Evolutionary conservation across 2,329 filamentous ascomycete species (phyloP).

Genomic region (Alternaria solani): DNA sequence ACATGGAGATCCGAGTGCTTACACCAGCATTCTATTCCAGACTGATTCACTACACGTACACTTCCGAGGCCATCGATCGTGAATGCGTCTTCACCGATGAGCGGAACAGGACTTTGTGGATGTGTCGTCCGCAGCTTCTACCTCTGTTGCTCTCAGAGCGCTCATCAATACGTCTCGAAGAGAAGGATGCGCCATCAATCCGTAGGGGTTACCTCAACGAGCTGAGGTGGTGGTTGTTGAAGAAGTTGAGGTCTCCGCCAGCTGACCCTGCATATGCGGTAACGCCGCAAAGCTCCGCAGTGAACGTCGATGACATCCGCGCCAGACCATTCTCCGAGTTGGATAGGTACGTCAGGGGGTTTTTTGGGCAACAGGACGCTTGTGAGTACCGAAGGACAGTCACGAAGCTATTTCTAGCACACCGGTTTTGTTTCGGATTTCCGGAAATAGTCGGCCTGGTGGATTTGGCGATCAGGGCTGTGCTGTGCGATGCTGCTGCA

Average conservation of each 20-base stretch:
- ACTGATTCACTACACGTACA: conserved; percentile 69
- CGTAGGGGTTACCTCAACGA: conserved; percentile 26
- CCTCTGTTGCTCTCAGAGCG: conserved; percentile 29
- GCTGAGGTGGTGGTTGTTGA: conserved; percentile 51
- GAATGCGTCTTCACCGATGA: conserved; percentile 62
- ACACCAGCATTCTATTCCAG: conserved; percentile 73
- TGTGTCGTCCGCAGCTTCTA: conserved; percentile 64
- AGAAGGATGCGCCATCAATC: background rate
- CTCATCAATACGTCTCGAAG: conserved; percentile 49
- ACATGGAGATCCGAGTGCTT: conserved; percentile 65
- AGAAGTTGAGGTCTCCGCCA: conserved; percentile 52
- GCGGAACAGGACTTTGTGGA: conserved; percentile 66
- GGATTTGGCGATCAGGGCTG: conserved; percentile 74
- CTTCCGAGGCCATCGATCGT: conserved; percentile 67
- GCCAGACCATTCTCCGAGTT: conserved; percentile 50
- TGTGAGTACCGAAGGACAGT: conserved; percentile 49
- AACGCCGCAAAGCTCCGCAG: conserved; percentile 18
- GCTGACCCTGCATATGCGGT: conserved; percentile 50
- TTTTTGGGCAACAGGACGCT: conserved; percentile 19
- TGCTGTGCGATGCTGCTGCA: conserved; percentile 54
- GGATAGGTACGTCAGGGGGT: conserved; percentile 48
- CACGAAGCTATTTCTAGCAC: conserved; percentile 54
- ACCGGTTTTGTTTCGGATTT: conserved; percentile 51
- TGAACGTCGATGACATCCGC: conserved; percentile 49
- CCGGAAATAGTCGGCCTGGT: conserved; percentile 66